Evolutionary conservation across 2,329 filamentous ascomycete species (phyloP).

Genomic region (Penicillium sp.): DNA sequence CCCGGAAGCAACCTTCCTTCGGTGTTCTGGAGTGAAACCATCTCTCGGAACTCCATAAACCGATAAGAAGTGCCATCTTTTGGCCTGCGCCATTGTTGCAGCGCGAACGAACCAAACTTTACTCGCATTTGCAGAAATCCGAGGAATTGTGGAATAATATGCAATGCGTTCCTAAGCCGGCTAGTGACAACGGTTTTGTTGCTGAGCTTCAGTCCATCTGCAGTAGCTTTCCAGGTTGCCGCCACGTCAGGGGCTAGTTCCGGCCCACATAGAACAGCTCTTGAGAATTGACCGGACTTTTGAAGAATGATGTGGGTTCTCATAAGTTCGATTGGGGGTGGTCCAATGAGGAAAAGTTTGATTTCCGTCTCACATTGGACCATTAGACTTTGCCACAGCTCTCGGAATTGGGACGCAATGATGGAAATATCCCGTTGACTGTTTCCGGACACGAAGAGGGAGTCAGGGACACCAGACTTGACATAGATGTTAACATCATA

Average conservation of each 20-base stretch:
- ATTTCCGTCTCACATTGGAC: conserved; percentile 30
- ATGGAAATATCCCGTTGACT: conserved; percentile 37
- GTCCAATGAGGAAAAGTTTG: conserved; percentile 37
- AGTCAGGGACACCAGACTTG: conserved; percentile 24
- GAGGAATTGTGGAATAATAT: conserved; percentile 24
- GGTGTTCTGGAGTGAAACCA: conserved; percentile 38
- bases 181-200: conserved; percentile 1
- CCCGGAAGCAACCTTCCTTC: conserved; percentile 40
- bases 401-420: conserved; percentile 32
- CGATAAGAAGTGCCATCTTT: conserved; percentile 28
- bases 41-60: conserved; percentile 42
- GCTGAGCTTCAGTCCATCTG: not conserved
- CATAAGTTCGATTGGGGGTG: conserved; percentile 22
- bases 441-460: conserved; percentile 34
- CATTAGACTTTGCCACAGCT: conserved; percentile 32
- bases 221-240: not conserved
- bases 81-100: conserved; percentile 37
- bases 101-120: conserved; percentile 43
- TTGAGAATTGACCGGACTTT: conserved; percentile 17
- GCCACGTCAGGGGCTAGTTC: not conserved
- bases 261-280: conserved; percentile 23
- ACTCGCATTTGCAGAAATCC: conserved; percentile 44
- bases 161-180: conserved; percentile 21
- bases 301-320: conserved; percentile 28
- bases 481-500: conserved; percentile 44